Percentiles rank a stretch among this genome's conserved stretches.
These are phyloP conservation scores for Penicillium fimorum DNA, from an alignment of 495 filamentous ascomycete genomes.

Conservation along the genomic window DNA sequence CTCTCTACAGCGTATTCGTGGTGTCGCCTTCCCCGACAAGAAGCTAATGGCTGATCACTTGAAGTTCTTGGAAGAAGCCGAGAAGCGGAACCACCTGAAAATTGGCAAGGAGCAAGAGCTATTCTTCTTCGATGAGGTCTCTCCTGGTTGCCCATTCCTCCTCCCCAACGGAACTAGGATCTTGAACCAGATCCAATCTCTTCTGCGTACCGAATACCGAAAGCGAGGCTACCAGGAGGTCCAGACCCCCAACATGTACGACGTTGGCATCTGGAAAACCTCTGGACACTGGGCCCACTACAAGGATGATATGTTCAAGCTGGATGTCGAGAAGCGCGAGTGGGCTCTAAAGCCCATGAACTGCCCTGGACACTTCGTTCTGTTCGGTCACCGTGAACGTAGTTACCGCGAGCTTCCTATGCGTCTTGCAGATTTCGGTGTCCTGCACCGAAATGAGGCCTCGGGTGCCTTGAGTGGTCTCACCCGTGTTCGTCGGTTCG, in stretches of 20 bases:
- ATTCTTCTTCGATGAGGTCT: constrained; percentile 92
- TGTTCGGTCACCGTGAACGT: constrained; percentile 74
- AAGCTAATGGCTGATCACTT: constrained; percentile 86
- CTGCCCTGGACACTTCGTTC: constrained; percentile 82
- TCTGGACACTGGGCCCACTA: constrained; percentile 96
- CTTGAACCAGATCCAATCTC: constrained; percentile 79
- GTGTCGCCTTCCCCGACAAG: constrained; percentile 96
- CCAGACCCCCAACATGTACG: constrained; percentile 94
- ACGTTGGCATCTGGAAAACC: constrained; percentile 83
- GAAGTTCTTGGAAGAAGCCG: constrained; percentile 92
- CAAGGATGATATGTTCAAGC: constrained; percentile 93
- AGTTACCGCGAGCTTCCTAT: constrained; percentile 88
- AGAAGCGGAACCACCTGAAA: constrained; percentile 88
- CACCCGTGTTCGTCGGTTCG: constrained; percentile 87
- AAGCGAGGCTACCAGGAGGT: constrained; percentile 94
- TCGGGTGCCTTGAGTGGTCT: constrained; percentile 88
- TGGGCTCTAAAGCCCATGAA: constrained; percentile 93
- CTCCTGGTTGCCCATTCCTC: constrained; percentile 90
- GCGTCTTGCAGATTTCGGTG: constrained; percentile 91
- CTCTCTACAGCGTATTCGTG: constrained; percentile 92
- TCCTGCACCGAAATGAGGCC: constrained; percentile 91
- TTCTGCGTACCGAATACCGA: constrained; percentile 85
- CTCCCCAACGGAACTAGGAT: constrained; percentile 90
- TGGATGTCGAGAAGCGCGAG: constrained; percentile 85
- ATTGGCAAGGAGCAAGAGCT: constrained; percentile 94